Evolutionary conservation across 768 basidiomycete species (phyloP), one percentile per base, ranked within the genome.

Genomic region (Phaeotremella fagi): DNA sequence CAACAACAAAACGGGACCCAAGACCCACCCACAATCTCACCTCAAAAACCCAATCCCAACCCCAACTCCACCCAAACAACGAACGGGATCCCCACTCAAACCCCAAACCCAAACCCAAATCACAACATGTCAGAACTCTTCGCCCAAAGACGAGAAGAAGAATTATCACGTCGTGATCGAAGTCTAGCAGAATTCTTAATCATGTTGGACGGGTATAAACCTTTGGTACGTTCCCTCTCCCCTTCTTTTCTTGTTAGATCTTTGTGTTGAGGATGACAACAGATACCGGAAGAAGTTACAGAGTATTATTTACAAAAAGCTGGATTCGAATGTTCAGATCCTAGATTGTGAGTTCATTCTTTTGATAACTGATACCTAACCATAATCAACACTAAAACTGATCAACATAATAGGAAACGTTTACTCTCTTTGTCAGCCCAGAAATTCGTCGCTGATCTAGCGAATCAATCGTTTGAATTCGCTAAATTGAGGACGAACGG

Each of bases 241-340:
- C n/a, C 24, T 22, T 44, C 50, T 37, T 45, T 27, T 29, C 9
- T 9, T 18, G 45, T 3, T 18, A n/a, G 15, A 16, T 14, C n/a
- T 24, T 16, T 3, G 5, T 5, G 3, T 37, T 38, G 29, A 31
- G 25, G 9, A 2, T 31, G 20, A 24, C 2, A 1, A 11, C 70
- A 97, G 92, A 89, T 98, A 57, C 94, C 94, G 0, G 94, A 90
- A 71, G 92, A 98, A 74, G 90, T 99, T 22, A 95, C 92, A 3
- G 90, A 95, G 67, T 95, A 92, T 74, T 98, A 95, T 76, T 82
- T 99, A 11, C 91, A 98, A 73, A 82, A 86, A 50, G 88, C 92
- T 18, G 95, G 94, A 0, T 97, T 97, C 74, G 91, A 97, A 63
- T 92, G 88, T 66, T 86, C 91, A 57, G 94, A 98, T 68, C 83